Base-by-base conservation (phyloP, 306 rosid species). In the Abrus pulchellus region DNA sequence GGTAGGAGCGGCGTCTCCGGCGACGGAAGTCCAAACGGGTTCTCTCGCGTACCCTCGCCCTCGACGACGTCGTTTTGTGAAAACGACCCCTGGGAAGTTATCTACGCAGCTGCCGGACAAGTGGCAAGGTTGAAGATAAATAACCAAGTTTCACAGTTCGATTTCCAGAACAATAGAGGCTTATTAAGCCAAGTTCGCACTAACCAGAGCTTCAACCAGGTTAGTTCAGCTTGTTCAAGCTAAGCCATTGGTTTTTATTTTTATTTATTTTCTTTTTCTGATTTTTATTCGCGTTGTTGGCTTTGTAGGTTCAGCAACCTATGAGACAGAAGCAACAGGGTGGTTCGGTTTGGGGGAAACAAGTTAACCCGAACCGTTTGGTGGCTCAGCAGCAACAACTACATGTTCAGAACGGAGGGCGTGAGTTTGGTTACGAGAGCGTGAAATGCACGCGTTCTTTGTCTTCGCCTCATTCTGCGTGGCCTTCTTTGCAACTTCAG, bases 91-190 rank as follows among this genome's bases (percentile, higher is more conserved):
- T 92, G 94, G 93, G 92, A 90, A 5, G 91, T 86, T 33, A 87
- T 94, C 2, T 91, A 88, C 59, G 93, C 88, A 0, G 97, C 93
- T 0, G 97, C 97, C 0, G 93, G 89, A 0, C 88, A 94, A 80
- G 97, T 94, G 0, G 97, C 97, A 7, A 90, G 93, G 86, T 44
- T 91, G 75, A 92, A 91, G 75, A 79, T 89, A 67, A 78, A 74
- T 1, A 69, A 49, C 6, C 85, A 80, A 1, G 75, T 72, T 0
- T 2, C 66, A 3, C 75, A 65, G 41, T 73, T 48, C 45, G 43
- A 62, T n/a, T 38, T 60, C 12, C 84, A 75, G 3, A 80, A 56
- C 43, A 81, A 65, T 12, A 83, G 82, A 52, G 88, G 84, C 0
- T 59, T 80, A 4, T 71, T 88, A 30, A 66, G 44, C 44, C 62